Evolutionary conservation across 352 stramenopile genomes (phyloP).

Genomic region (Phytophthora cryptogea): DNA sequence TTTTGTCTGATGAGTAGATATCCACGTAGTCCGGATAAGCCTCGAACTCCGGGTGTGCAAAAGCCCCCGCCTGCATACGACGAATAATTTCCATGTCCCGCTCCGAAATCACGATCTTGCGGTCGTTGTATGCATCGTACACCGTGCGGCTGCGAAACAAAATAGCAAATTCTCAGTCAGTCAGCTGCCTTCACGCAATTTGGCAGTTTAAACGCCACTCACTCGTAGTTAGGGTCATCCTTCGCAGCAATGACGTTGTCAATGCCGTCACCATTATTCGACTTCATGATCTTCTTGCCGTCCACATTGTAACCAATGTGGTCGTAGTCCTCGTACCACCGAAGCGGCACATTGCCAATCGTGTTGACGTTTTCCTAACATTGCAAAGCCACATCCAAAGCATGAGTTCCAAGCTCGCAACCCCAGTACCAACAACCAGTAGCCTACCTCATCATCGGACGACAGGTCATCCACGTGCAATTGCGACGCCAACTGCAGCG

Average conservation of each 20-base stretch:
- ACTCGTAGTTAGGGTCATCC: conserved; percentile 94
- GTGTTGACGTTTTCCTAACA: conserved; percentile 93
- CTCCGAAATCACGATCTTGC: conserved; percentile 95
- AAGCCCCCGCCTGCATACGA: conserved; percentile 94
- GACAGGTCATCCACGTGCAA: conserved; percentile 99
- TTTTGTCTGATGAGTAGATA: conserved; percentile 89
- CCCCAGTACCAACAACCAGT: conserved; percentile 36
- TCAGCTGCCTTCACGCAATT: not conserved
- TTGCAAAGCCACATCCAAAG: conserved; percentile 1
- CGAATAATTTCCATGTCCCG: conserved; percentile 98
- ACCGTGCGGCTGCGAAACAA: conserved; percentile 86
- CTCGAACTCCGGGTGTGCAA: conserved; percentile 93
- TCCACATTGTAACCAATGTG: conserved; percentile 99
- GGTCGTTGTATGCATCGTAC: conserved; percentile 99
- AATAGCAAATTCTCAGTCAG: conserved; percentile 17
- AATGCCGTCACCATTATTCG: conserved; percentile 89
- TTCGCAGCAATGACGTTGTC: conserved; percentile 86
- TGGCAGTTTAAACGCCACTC: conserved; percentile 23
- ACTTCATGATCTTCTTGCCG: conserved; percentile 96
- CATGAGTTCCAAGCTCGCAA: not conserved
- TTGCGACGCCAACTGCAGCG: conserved; percentile 79
- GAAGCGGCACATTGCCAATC: conserved; percentile 97
- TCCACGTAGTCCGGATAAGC: conserved; percentile 91
- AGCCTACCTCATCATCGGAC: conserved; percentile 94
- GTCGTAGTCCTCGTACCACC: conserved; percentile 99